These are phyloP conservation scores for Cyberlindnera mrakii DNA, from an alignment of 805 yeast genomes.

Conservation along the genomic window DNA sequence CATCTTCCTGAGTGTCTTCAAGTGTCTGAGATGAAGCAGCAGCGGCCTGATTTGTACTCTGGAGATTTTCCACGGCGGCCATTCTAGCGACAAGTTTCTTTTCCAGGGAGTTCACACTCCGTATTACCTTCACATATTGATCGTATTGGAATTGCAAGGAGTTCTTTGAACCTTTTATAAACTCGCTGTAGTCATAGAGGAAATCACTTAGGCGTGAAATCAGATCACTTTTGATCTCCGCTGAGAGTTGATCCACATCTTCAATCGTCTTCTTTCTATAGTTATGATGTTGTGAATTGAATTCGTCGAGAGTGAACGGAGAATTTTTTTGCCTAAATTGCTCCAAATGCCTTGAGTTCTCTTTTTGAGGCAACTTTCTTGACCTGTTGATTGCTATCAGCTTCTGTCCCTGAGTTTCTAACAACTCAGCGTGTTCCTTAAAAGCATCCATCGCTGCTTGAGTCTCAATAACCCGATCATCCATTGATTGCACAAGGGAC, in stretches of 20 bases:
- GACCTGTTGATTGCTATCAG: slow-evolving; percentile 4
- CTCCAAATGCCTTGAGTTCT: too few relatives aligned
- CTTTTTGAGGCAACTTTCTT: too few relatives aligned
- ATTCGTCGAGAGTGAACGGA: neutral
- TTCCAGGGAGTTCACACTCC: slow-evolving; percentile 5
- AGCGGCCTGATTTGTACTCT: neutral
- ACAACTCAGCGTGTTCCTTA: slow-evolving; percentile 12
- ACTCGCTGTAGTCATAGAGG: slow-evolving; percentile 17
- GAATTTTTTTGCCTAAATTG: too few relatives aligned
- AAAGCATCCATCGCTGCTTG: slow-evolving; percentile 15
- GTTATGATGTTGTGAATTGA: slow-evolving; percentile 5
- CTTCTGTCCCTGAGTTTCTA: slow-evolving; percentile 12
- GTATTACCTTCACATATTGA: slow-evolving; percentile 8
- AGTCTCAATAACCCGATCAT: slow-evolving; percentile 16
- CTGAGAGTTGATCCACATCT: slow-evolving; percentile 2
- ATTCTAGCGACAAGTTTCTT: slow-evolving; percentile 11
- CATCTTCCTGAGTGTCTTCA: slow-evolving; percentile 16
- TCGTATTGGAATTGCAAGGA: slow-evolving; percentile 7
- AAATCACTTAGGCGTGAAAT: slow-evolving; percentile 15
- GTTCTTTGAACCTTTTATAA: slow-evolving; percentile 7
- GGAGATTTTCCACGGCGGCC: slow-evolving; percentile 12
- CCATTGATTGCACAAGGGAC: slow-evolving; percentile 14
- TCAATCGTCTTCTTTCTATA: slow-evolving; percentile 4
- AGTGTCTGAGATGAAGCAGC: neutral
- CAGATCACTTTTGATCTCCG: slow-evolving; percentile 13